These are phyloP conservation scores for Nothophaeocryptopus gaeumannii DNA, from an alignment of 2,329 filamentous ascomycete species.

Conservation along the genomic window DNA sequence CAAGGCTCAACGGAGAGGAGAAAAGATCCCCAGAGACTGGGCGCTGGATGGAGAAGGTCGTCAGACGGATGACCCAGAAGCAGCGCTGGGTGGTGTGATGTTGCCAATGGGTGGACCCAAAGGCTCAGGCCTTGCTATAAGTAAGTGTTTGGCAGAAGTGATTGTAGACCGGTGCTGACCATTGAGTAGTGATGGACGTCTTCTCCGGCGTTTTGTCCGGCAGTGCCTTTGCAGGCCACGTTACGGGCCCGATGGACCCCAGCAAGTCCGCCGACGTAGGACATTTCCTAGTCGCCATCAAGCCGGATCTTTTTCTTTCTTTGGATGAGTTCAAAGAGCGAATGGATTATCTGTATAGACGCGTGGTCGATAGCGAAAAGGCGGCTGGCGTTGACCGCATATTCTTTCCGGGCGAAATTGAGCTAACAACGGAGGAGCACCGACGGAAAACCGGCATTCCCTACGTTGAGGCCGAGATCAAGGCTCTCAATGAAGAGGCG, in stretches of 20 bases:
- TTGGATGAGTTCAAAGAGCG: constrained; percentile 37
- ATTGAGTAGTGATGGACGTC: constrained; percentile 64
- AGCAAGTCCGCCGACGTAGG: constrained; percentile 53
- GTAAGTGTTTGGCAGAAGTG: constrained; percentile 41
- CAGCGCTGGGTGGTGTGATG: constrained; percentile 75
- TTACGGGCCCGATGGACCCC: constrained; percentile 66
- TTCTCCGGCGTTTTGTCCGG: constrained; percentile 78
- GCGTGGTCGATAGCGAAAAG: constrained; percentile 53
- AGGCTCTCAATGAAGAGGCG: constrained; percentile 51
- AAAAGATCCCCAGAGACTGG: constrained; percentile 71
- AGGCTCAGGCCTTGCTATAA: constrained; percentile 71
- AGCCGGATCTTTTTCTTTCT: constrained; percentile 38
- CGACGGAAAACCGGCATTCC: constrained; percentile 48
- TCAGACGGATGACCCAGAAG: constrained; percentile 56
- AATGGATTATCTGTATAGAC: constrained; percentile 58
- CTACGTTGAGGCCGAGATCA: constrained; percentile 48
- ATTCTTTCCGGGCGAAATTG: constrained; percentile 58
- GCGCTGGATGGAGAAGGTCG: constrained; percentile 67
- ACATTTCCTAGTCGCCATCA: constrained; percentile 38
- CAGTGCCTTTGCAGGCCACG: constrained; percentile 73
- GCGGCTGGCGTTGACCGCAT: constrained; percentile 55
- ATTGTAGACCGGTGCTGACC: constrained; percentile 2
- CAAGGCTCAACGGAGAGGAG: constrained; percentile 64
- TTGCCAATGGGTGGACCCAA: constrained; percentile 83
- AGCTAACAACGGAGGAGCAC: constrained; percentile 48